These are phyloP conservation scores for Stevia rebaudiana DNA, from an alignment of 140 eudicot species.

Conservation along the genomic window DNA sequence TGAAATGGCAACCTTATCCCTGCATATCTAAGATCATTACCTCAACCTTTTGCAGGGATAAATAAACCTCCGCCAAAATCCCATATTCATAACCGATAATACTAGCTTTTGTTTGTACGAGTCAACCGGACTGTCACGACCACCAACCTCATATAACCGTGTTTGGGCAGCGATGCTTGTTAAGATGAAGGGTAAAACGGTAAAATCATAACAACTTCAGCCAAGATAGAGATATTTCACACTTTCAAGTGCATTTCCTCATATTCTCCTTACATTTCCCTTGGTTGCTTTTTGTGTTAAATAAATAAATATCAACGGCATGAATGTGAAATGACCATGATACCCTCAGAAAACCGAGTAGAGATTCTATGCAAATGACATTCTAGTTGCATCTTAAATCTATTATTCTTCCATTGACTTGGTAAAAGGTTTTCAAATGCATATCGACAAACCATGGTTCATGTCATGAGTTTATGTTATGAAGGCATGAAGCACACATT, in stretches of 20 bases:
- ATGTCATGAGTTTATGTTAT: not conserved
- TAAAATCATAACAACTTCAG: conserved; percentile 13
- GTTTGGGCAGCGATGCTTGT: conserved; percentile 69
- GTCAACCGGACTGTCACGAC: conserved; percentile 94
- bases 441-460: not conserved
- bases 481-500: not conserved
- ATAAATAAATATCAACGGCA: conserved; percentile 11
- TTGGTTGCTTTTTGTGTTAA: conserved; percentile 9
- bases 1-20: conserved; percentile 90
- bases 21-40: conserved; percentile 54
- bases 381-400: not conserved
- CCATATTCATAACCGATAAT: conserved; percentile 47
- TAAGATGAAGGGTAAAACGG: conserved; percentile 26
- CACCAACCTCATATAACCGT: conserved; percentile 81
- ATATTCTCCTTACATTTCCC: conserved; percentile 21
- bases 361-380: conserved; percentile 2
- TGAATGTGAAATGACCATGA: conserved; percentile 6
- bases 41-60: conserved; percentile 97
- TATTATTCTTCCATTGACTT: not conserved
- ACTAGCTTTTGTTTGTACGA: conserved; percentile 39
- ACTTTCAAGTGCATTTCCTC: conserved; percentile 19
- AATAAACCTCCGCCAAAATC: conserved; percentile 55
- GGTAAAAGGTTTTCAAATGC: not conserved
- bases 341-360: not conserved
- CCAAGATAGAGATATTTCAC: conserved; percentile 7